These are phyloP conservation scores for Fusarium anguioides DNA, from an alignment of 2,329 filamentous ascomycete genomes.

Conservation along the genomic window DNA sequence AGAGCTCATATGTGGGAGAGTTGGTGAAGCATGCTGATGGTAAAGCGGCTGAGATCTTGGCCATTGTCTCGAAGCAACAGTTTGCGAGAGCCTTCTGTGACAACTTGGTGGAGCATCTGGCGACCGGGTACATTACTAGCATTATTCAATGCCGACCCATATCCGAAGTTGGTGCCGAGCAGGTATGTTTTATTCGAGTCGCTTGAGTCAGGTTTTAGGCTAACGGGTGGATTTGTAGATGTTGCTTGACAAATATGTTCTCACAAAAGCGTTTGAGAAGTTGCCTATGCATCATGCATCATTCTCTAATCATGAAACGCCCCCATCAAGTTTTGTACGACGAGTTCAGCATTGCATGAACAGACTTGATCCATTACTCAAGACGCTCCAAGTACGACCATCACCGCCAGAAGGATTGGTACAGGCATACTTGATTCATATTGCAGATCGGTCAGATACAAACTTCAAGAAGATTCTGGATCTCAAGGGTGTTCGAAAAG, in stretches of 20 bases:
- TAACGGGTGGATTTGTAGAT: conserved; percentile 67
- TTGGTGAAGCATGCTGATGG: conserved; percentile 78
- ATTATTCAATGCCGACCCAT: conserved; percentile 91
- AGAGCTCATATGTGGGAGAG: conserved; percentile 90
- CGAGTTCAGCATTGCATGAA: conserved; percentile 86
- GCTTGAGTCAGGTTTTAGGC: background rate
- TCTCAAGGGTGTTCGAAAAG: conserved; percentile 88
- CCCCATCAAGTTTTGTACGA: conserved; percentile 77
- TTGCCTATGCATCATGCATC: conserved; percentile 73
- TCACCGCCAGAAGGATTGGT: conserved; percentile 93
- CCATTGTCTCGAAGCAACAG: conserved; percentile 85
- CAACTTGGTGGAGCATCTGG: conserved; percentile 90
- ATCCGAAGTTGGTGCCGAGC: conserved; percentile 93
- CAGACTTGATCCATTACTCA: conserved; percentile 90
- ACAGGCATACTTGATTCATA: conserved; percentile 97
- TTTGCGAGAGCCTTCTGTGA: conserved; percentile 96
- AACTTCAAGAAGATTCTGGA: conserved; percentile 98
- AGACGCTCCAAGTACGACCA: conserved; percentile 93
- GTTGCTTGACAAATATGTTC: conserved; percentile 92
- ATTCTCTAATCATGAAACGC: conserved; percentile 53
- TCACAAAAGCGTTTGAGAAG: conserved; percentile 81
- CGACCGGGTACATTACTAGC: conserved; percentile 81
- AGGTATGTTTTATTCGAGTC: conserved; percentile 62
- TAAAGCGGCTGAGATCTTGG: conserved; percentile 79
- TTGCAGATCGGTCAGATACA: conserved; percentile 89